Percentiles rank a stretch among this genome's conserved stretches.
Evolutionary conservation across 139 green algal species (phyloP).

Genomic region (Chlorella sp.): DNA sequence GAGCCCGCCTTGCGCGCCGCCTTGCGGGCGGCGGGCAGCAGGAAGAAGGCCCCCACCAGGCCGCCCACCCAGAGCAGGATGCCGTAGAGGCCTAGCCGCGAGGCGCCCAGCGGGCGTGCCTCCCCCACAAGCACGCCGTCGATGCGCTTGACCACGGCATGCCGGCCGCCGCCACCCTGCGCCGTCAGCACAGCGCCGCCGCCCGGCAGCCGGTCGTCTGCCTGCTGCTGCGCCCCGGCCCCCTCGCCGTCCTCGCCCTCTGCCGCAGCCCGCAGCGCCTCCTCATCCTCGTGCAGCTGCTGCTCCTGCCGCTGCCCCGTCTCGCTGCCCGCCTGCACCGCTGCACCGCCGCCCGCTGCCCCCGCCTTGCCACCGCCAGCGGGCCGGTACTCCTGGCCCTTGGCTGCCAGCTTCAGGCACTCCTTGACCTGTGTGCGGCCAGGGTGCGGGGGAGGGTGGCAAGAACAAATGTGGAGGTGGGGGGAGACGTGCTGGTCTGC

Average conservation of each 20-base stretch:
- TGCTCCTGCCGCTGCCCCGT: slow-evolving; percentile 27
- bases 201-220: not conserved
- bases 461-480: too few species aligned
- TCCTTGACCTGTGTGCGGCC: slow-evolving; percentile 30
- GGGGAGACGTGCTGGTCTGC: too few species aligned
- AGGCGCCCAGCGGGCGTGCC: not conserved
- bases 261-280: not conserved
- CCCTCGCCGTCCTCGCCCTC: not conserved
- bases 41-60: not conserved
- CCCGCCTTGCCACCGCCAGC: not conserved
- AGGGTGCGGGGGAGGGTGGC: too few species aligned
- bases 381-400: slow-evolving; percentile 15
- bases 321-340: not conserved
- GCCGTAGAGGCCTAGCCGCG: slow-evolving; percentile 6
- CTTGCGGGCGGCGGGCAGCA: slow-evolving; percentile 9
- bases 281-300: slow-evolving; percentile 22
- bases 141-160: not conserved
- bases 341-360: not conserved
- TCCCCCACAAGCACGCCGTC: not conserved
- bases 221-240: not conserved
- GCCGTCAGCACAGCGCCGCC: not conserved
- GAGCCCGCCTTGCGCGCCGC: not conserved
- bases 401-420: slow-evolving; percentile 25
- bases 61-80: slow-evolving; percentile 26
- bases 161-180: not conserved